Percentiles rank a stretch among this genome's conserved stretches.
Evolutionary conservation across 108 stramenopile species (phyloP).

Genomic region (Phaeodactylum tricornutum): DNA sequence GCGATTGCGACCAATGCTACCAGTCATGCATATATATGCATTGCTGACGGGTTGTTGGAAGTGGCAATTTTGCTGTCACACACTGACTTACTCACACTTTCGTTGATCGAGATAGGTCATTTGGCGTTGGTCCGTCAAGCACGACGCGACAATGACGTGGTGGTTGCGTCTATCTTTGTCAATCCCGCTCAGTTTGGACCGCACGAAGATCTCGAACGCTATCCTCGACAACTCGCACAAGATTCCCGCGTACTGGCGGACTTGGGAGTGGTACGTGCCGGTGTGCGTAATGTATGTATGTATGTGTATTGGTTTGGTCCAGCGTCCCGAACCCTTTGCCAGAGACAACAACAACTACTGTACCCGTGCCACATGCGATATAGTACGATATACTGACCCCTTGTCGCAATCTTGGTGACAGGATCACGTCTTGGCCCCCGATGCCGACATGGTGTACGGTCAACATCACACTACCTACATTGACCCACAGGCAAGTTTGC

Average conservation of each 20-base stretch:
- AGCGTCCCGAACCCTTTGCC: not conserved
- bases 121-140: conserved; percentile 67
- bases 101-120: no score
- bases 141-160: conserved; percentile 68
- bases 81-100: no score
- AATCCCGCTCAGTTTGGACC: conserved; percentile 95
- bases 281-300: no score
- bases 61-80: no score
- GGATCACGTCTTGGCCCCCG: conserved; percentile 76
- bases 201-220: conserved; percentile 91
- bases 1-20: no score
- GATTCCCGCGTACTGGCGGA: conserved; percentile 57
- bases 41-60: no score
- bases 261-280: conserved; percentile 52
- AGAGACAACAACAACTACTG: not conserved
- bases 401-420: conserved; percentile 5
- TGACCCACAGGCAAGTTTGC: conserved; percentile 44
- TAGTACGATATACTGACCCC: no score
- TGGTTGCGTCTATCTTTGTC: conserved; percentile 91
- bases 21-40: no score
- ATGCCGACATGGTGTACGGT: conserved; percentile 58
- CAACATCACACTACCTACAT: conserved; percentile 63
- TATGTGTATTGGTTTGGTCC: not conserved
- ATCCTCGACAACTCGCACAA: conserved; percentile 84
- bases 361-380: no score